phyloP scores from a whole-genome alignment of 345 rosid species.

The Laguncularia racemosa region DNA sequence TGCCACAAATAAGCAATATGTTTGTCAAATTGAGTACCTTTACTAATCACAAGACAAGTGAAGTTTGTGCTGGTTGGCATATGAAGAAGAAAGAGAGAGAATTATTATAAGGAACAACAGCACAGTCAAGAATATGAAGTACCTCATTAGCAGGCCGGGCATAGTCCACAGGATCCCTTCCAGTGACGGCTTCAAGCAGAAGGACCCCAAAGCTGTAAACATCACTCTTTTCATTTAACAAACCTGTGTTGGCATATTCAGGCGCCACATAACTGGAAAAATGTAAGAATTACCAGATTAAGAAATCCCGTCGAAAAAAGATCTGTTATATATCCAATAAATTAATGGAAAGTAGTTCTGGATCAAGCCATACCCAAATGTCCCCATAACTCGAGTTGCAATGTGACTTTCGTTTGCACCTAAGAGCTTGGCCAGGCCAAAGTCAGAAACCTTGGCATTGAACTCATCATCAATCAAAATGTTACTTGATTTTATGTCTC shows the following conservation, averaged over 20 bases:
- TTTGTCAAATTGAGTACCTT: no score
- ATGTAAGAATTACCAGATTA: not conserved
- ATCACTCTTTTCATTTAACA: conserved; percentile 89
- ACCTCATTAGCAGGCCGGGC: conserved; percentile 91
- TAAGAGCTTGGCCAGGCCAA: conserved; percentile 91
- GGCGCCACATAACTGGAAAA: conserved; percentile 87
- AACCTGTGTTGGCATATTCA: conserved; percentile 82
- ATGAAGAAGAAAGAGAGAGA: no score
- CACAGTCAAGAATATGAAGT: not conserved
- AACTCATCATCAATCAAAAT: conserved; percentile 80
- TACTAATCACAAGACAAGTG: not conserved
- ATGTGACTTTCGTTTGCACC: conserved; percentile 84
- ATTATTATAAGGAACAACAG: not conserved
- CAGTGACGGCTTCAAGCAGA: conserved; percentile 84
- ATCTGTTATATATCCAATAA: not conserved
- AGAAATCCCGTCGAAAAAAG: conserved; percentile 3
- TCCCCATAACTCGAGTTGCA: conserved; percentile 97
- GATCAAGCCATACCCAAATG: conserved; percentile 68
- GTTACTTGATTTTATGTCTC: conserved; percentile 96
- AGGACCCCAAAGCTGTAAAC: conserved; percentile 93
- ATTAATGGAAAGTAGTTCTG: conserved; percentile 1
- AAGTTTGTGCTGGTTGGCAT: no score
- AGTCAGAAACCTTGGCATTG: conserved; percentile 92
- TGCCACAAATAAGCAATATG: conserved; percentile 9
- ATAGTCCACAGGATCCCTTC: conserved; percentile 93